Conservation (phyloP, 2,329 filamentous ascomycete genomes). For the Phyllosticta capitalensis region DNA sequence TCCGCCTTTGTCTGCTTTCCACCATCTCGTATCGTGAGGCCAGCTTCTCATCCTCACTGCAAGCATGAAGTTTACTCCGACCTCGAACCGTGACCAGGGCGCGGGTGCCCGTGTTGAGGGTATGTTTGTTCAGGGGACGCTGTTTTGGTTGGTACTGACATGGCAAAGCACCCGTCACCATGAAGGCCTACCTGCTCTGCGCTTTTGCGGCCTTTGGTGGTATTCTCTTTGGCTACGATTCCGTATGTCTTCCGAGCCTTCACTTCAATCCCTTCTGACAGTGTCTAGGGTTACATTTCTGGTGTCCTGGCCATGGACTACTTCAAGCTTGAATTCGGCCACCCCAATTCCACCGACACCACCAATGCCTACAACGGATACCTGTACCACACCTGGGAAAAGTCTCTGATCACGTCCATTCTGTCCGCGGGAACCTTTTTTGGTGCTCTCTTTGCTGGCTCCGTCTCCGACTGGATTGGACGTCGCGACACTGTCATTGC, state of each 20-base stretch:
- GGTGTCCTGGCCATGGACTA: constrained; percentile 44
- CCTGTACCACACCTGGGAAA: constrained; percentile 34
- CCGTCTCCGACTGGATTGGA: constrained; percentile 56
- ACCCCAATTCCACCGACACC: constrained; percentile 42
- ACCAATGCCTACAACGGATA: constrained; percentile 51
- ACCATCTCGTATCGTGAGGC: not conserved
- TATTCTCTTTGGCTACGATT: constrained; percentile 73
- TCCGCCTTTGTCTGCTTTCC: not conserved
- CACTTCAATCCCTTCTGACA: not conserved
- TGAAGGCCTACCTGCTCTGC: constrained; percentile 37
- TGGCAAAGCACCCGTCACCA: constrained; percentile 42
- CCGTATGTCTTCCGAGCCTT: constrained; percentile 30
- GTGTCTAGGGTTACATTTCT: constrained; percentile 53
- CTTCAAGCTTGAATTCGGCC: constrained; percentile 58
- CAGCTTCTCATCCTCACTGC: not conserved
- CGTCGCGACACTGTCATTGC: constrained; percentile 55
- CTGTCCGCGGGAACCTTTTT: constrained; percentile 71
- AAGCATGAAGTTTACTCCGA: not conserved
- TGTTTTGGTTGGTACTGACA: constrained; percentile 25
- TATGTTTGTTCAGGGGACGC: not conserved
- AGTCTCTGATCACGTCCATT: constrained; percentile 62
- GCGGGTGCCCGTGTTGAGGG: constrained; percentile 27
- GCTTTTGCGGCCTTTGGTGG: constrained; percentile 42
- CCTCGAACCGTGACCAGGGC: constrained; percentile 18
- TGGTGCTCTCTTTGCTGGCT: constrained; percentile 50